Percentiles rank a stretch among this genome's conserved stretches.
phyloP scores from a whole-genome alignment of 2,329 filamentous ascomycete genomes.

The Penicillium sp. region DNA sequence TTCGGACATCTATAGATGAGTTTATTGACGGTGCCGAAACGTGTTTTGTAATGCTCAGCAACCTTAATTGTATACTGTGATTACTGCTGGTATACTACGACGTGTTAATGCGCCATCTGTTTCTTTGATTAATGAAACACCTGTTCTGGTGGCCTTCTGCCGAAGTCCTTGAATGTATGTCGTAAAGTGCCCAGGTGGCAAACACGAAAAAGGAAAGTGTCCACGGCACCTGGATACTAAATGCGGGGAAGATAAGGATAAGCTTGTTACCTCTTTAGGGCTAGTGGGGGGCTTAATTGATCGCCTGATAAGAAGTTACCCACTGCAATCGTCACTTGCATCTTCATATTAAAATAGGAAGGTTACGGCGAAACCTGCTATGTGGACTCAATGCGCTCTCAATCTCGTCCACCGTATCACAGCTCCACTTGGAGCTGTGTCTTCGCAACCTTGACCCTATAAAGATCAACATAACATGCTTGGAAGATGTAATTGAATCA shows the following conservation, averaged over 20 bases:
- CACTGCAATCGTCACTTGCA: background rate
- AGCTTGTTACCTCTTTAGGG: background rate
- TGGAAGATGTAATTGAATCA: background rate
- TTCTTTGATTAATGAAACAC: no score
- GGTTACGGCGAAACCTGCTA: slow-evolving; percentile 6
- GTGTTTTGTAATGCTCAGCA: background rate
- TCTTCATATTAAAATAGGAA: slow-evolving; percentile 3
- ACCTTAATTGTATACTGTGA: background rate
- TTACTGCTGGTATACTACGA: background rate
- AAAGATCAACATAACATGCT: slow-evolving; percentile 5
- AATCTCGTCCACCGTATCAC: background rate
- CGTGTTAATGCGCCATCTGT: background rate
- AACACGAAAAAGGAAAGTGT: background rate
- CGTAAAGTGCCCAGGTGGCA: background rate
- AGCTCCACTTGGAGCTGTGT: background rate
- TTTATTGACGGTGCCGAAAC: background rate
- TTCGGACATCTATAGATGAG: background rate
- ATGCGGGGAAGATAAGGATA: slow-evolving; percentile 2
- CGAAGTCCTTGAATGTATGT: no score
- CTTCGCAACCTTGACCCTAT: background rate
- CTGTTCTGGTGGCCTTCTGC: no score
- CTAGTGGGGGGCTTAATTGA: background rate
- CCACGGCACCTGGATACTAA: background rate
- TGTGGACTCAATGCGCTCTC: background rate
- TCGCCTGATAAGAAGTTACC: background rate